Evolutionary conservation across 2,329 filamentous ascomycete species (phyloP), one percentile per base, ranked within the genome.

Genomic region (Cadophora gregata): DNA sequence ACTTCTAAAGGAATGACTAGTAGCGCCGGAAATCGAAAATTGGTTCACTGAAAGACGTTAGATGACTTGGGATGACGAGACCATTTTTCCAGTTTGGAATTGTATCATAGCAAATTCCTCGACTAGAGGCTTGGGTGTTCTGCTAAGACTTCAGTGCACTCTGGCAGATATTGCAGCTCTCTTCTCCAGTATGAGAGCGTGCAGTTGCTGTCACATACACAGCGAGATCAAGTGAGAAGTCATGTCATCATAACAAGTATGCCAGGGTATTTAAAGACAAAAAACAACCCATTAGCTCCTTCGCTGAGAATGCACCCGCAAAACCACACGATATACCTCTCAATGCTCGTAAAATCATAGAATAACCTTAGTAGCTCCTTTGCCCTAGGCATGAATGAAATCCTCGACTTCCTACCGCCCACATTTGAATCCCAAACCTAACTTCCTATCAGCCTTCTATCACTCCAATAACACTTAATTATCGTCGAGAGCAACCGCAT

Each of bases 251-350:
- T 42, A 42, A 42, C 14, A 25, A 58, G 21, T 21, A 25, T 42
- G 55, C 33, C 12, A 58, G 33, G 55, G 55, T 58, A 58, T 58
- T 25, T 27, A 58, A 24, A 38, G 19, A 42, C 31, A 42, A 8
- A 42, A 7, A 27, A 53, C 25, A 7, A 31, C n/a, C n/a, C 50
- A 12, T 9, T 53, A 19, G 25, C 50, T n/a, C 25, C 29, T 5
- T 36, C 29, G 51, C 51, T 24, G 29, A 21, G 4, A 42, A 38
- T 42, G 21, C 31, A 56, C 31, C 53, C 29, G 21, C 21, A 24
- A 55, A 25, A 10, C 55, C 33, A 12, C 33, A 16, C 12, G 38
- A 36, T 25, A 58, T 25, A 33, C 21, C 21, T 24, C 9, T 38
- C 4, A 8, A 58, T 58, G 31, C 31, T 58, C 55, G 6, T 31